Conservation (phyloP, 345 rosid genomes). For the Clausena lansium region DNA sequence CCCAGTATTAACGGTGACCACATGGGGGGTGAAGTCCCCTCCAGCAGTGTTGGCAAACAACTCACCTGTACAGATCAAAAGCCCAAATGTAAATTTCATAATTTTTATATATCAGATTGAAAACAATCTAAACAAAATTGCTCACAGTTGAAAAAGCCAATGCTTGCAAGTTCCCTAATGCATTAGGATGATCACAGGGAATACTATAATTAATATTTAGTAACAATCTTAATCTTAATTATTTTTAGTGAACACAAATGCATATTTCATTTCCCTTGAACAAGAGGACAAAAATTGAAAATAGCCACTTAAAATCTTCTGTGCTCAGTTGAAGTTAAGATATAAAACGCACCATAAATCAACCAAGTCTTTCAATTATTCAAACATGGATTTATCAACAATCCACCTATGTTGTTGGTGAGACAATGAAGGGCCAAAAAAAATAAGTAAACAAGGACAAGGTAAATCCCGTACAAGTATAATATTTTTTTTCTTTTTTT, state of each 20-base stretch:
- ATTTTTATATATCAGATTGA: background rate
- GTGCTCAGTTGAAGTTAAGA: slow-evolving; percentile 11
- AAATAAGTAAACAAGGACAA: background rate
- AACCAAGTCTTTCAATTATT: slow-evolving; percentile 7
- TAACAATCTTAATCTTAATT: background rate
- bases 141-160: background rate
- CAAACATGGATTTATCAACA: slow-evolving; percentile 22
- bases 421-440: slow-evolving; percentile 16
- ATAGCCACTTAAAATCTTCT: background rate
- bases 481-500: background rate
- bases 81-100: background rate
- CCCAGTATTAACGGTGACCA: slow-evolving; percentile 47
- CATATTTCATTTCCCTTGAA: background rate
- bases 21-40: slow-evolving; percentile 63
- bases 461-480: background rate
- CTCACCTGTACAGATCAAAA: slow-evolving; percentile 47
- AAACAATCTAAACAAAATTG: background rate
- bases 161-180: background rate
- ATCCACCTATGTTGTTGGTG: slow-evolving; percentile 26
- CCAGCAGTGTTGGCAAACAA: slow-evolving; percentile 47
- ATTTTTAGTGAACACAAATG: background rate
- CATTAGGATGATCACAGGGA: background rate
- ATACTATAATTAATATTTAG: background rate
- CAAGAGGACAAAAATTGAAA: background rate
- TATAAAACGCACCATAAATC: slow-evolving; percentile 1